phyloP scores from a whole-genome alignment of 768 basidiomycete species.

The Boletus huronensis region DNA sequence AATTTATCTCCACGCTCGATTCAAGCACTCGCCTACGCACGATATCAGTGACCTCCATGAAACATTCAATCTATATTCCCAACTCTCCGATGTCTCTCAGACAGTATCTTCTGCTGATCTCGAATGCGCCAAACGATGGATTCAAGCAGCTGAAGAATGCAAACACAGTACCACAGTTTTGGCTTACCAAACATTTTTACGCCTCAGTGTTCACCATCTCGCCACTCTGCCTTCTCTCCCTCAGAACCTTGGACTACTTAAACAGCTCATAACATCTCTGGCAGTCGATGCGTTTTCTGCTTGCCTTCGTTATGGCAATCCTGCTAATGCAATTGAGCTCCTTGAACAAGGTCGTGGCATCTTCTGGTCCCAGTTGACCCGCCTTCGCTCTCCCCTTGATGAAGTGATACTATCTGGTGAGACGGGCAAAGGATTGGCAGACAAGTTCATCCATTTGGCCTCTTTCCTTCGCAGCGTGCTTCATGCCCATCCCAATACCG shows the following conservation, averaged over 20 bases:
- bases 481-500: neutral
- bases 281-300: neutral
- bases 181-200: neutral
- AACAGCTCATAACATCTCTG: neutral
- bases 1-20: no score
- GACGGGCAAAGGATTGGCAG: neutral
- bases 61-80: neutral
- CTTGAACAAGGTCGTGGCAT: conserved; percentile 27
- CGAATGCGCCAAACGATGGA: neutral
- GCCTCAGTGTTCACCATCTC: neutral
- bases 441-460: neutral
- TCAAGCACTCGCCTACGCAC: no score
- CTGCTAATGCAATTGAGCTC: conserved; percentile 23
- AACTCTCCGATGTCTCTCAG: neutral
- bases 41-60: neutral
- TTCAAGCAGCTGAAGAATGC: neutral
- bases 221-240: neutral
- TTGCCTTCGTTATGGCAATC: neutral
- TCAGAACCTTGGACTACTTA: neutral
- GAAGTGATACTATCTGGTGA: neutral
- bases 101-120: neutral
- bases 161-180: neutral
- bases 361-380: conserved; percentile 19
- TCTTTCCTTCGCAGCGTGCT: neutral
- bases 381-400: conserved; percentile 9